These are phyloP conservation scores for Coemansia guatemalensis DNA, from an alignment of 192 early-diverging fungal species.

Conservation along the genomic window DNA sequence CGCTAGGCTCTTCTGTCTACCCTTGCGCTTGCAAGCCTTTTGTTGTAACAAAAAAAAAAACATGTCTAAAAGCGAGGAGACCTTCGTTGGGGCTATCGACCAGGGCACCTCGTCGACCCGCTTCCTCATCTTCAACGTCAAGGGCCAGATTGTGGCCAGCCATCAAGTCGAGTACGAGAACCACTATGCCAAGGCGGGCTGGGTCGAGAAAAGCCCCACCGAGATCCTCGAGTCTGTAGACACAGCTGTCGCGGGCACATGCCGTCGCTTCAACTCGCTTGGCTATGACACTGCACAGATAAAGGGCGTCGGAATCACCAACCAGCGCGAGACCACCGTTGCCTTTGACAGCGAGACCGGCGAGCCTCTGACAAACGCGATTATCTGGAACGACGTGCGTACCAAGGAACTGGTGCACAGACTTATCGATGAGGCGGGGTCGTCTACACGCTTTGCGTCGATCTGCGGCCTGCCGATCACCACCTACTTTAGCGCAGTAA, in stretches of 20 bases:
- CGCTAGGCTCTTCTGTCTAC: too few species aligned
- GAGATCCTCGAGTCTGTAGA: conserved; percentile 70
- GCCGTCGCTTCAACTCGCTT: conserved; percentile 61
- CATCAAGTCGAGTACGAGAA: conserved; percentile 84
- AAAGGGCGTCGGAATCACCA: conserved; percentile 85
- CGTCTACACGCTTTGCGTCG: conserved; percentile 50
- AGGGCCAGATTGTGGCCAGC: conserved; percentile 66
- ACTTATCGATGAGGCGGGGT: conserved; percentile 59
- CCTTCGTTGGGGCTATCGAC: conserved; percentile 83
- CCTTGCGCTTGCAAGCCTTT: too few species aligned
- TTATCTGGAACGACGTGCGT: conserved; percentile 91
- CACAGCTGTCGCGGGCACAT: conserved; percentile 65
- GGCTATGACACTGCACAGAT: conserved; percentile 60
- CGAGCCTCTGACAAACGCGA: conserved; percentile 76
- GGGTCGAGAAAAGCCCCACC: conserved; percentile 87
- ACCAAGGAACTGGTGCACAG: conserved; percentile 71
- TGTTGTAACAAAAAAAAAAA: neutral
- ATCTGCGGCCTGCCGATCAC: conserved; percentile 86
- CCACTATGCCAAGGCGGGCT: conserved; percentile 74
- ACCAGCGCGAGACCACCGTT: conserved; percentile 91
- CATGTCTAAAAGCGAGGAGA: conserved; percentile 45
- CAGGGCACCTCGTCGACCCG: conserved; percentile 92
- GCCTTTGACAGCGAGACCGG: conserved; percentile 87
- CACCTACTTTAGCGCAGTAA: conserved; percentile 91
- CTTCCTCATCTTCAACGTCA: conserved; percentile 86